A percentile compares a stretch with the other conserved stretches of the same genome.
Evolutionary conservation across 352 stramenopile species (phyloP).

Genomic region (Thalassiosira mediterranea): DNA sequence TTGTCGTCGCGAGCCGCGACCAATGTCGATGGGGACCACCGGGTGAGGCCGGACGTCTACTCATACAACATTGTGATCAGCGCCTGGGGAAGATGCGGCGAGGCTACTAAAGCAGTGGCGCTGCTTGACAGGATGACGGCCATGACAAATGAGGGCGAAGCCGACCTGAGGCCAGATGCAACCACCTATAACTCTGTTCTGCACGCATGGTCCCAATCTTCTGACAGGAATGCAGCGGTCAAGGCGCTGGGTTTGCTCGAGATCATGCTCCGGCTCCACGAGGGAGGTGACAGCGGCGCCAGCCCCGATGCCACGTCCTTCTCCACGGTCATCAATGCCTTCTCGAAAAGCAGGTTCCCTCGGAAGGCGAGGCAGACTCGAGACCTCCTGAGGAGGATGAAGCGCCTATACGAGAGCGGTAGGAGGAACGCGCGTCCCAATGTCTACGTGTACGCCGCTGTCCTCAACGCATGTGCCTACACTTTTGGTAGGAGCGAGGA

Average conservation of each 20-base stretch:
- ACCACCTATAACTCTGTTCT: conserved; percentile 71
- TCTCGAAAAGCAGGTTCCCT: conserved; percentile 44
- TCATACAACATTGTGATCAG: conserved; percentile 74
- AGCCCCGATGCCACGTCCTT: conserved; percentile 40
- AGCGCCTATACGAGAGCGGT: conserved; percentile 36
- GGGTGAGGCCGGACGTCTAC: conserved; percentile 69
- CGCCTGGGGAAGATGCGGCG: conserved; percentile 47
- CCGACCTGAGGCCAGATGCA: conserved; percentile 39
- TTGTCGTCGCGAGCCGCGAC: conserved; percentile 48
- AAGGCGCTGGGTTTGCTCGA: conserved; percentile 45
- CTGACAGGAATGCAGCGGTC: conserved; percentile 42
- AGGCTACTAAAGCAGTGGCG: conserved; percentile 42
- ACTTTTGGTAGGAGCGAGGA: conserved; percentile 47
- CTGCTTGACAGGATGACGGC: conserved; percentile 66
- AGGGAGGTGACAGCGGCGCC: conserved; percentile 23
- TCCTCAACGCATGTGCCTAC: conserved; percentile 60
- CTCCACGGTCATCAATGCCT: conserved; percentile 55
- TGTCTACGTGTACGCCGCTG: conserved; percentile 43
- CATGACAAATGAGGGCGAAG: conserved; percentile 13
- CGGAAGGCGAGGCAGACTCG: conserved; percentile 33
- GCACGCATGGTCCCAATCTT: conserved; percentile 53
- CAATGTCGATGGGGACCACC: conserved; percentile 48
- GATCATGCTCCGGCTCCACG: conserved; percentile 46
- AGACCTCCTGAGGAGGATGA: conserved; percentile 45
- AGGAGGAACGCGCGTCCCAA: conserved; percentile 39